Conservation (phyloP, 192 early-diverging fungal genomes). For the Helicostylum pulchrum region DNA sequence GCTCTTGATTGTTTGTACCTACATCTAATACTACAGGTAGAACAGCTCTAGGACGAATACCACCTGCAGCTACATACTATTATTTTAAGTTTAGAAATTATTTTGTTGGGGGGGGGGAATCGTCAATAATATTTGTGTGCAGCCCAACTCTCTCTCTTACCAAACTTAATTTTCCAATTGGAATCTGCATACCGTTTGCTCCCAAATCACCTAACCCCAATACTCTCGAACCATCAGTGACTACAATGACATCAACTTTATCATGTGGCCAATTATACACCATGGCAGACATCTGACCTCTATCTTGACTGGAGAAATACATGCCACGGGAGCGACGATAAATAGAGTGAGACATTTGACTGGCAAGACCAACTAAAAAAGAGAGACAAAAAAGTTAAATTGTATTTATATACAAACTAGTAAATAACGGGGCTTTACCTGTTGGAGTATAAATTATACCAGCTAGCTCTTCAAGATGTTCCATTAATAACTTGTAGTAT, state of each 20-base stretch:
- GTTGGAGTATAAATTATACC: slow-evolving; percentile 44
- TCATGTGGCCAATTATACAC: slow-evolving; percentile 75
- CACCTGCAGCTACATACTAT: slow-evolving; percentile 31
- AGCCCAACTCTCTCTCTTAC: slow-evolving; percentile 11
- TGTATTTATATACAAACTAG: slow-evolving; percentile 7
- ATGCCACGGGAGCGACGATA: slow-evolving; percentile 50
- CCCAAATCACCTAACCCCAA: slow-evolving; percentile 93
- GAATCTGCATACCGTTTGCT: slow-evolving; percentile 92
- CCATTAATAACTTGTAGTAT: slow-evolving; percentile 79
- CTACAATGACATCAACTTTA: slow-evolving; percentile 64
- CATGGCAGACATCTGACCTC: slow-evolving; percentile 73
- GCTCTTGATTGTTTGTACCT: slow-evolving; percentile 79
- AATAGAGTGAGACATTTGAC: slow-evolving; percentile 47
- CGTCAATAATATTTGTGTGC: no score
- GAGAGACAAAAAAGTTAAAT: no score
- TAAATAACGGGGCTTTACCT: not conserved
- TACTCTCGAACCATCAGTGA: slow-evolving; percentile 91
- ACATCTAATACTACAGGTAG: slow-evolving; percentile 88
- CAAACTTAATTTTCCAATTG: slow-evolving; percentile 88
- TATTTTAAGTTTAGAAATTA: not conserved
- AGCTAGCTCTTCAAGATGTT: slow-evolving; percentile 67
- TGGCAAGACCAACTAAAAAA: slow-evolving; percentile 45
- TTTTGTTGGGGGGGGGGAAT: no score
- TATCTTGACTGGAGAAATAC: slow-evolving; percentile 55
- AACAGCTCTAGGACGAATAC: slow-evolving; percentile 55